These are phyloP conservation scores for Podaxis rugospora DNA, from an alignment of 768 basidiomycete genomes.

Conservation along the genomic window DNA sequence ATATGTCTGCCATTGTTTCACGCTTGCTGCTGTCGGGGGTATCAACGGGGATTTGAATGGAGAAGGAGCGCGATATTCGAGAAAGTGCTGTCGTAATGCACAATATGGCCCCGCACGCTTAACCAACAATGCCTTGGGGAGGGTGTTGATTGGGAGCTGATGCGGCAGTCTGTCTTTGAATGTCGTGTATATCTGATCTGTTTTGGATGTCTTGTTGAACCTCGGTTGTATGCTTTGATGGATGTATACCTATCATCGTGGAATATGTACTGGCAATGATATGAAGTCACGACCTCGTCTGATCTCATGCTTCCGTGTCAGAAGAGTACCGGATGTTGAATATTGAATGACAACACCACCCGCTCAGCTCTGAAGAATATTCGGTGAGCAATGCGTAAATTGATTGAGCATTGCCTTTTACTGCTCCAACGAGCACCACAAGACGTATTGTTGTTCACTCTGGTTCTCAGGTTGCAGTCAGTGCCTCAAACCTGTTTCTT, in stretches of 20 bases:
- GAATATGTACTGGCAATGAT: constrained; percentile 3
- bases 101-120: constrained; percentile 98
- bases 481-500: too few relatives aligned
- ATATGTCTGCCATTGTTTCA: background rate
- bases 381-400: too few relatives aligned
- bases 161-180: constrained; percentile 22
- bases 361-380: too few relatives aligned
- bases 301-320: background rate
- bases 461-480: too few relatives aligned
- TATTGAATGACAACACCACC: too few relatives aligned
- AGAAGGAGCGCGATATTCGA: constrained; percentile 20
- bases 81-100: constrained; percentile 60
- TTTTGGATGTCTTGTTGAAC: background rate
- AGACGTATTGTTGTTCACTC: too few relatives aligned
- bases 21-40: background rate
- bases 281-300: background rate
- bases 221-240: constrained; percentile 1
- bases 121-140: constrained; percentile 81
- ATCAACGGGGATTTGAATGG: constrained; percentile 13
- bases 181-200: background rate
- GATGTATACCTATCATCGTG: background rate
- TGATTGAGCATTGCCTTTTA: too few relatives aligned
- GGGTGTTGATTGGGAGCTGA: constrained; percentile 91
- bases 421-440: too few relatives aligned
- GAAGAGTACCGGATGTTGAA: too few relatives aligned